A percentile compares a stretch with the other conserved stretches of the same genome.
phyloP scores from a whole-genome alignment of 1,139 yeast genomes.

The Taphrina wiesneri region DNA sequence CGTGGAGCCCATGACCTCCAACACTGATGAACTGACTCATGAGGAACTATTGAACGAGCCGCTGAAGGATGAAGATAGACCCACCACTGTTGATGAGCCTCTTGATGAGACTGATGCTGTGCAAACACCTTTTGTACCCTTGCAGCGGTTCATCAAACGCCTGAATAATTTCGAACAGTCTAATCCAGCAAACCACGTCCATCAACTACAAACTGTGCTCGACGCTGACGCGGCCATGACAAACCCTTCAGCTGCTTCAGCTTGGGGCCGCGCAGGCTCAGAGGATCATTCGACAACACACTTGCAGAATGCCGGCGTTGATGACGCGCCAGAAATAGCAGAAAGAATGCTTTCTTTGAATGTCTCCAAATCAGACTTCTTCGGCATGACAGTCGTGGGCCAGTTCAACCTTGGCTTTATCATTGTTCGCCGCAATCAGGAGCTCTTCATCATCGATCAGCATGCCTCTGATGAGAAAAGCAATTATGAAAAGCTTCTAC shows the following conservation, averaged over 20 bases:
- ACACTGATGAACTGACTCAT: too few relatives aligned
- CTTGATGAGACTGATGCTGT: not conserved
- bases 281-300: not conserved
- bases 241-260: not conserved
- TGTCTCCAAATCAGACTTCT: slow-evolving; percentile 65
- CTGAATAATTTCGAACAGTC: slow-evolving; percentile 22
- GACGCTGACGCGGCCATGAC: not conserved
- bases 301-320: slow-evolving; percentile 13
- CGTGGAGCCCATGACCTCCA: too few relatives aligned
- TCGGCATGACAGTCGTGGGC: slow-evolving; percentile 74
- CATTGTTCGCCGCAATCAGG: slow-evolving; percentile 56
- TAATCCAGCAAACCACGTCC: not conserved
- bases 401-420: slow-evolving; percentile 93
- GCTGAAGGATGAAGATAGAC: not conserved
- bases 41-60: not conserved
- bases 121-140: not conserved
- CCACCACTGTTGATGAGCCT: not conserved
- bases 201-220: not conserved
- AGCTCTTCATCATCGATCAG: slow-evolving; percentile 86
- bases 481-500: slow-evolving; percentile 73
- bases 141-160: slow-evolving; percentile 15
- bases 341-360: slow-evolving; percentile 58
- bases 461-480: slow-evolving; percentile 96
- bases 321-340: slow-evolving; percentile 50
- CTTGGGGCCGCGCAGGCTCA: not conserved